These are phyloP conservation scores for Peronosclerospora sorghi DNA, from an alignment of 352 stramenopile species.

Conservation along the genomic window DNA sequence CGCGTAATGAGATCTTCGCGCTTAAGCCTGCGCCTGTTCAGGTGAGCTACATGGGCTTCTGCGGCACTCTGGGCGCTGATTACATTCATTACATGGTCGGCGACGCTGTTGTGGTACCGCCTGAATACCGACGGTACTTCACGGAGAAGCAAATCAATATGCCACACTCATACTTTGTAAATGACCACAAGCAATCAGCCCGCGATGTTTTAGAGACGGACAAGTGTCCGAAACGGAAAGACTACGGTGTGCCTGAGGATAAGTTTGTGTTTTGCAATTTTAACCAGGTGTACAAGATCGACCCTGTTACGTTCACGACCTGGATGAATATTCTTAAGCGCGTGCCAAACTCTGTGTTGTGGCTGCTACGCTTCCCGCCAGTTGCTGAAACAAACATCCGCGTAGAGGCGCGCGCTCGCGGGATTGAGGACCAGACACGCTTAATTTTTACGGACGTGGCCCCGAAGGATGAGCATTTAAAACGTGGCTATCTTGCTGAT, in stretches of 20 bases:
- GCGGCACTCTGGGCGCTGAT: conserved; percentile 82
- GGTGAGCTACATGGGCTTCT: conserved; percentile 87
- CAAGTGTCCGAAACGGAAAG: conserved; percentile 60
- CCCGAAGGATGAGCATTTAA: conserved; percentile 86
- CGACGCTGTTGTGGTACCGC: conserved; percentile 71
- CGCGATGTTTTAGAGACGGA: conserved; percentile 67
- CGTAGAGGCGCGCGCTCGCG: conserved; percentile 60
- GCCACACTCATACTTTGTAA: conserved; percentile 89
- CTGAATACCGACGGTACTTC: conserved; percentile 53
- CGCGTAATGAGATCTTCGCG: conserved; percentile 90
- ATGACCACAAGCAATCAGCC: conserved; percentile 86
- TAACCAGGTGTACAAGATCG: conserved; percentile 93
- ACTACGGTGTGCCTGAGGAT: conserved; percentile 87
- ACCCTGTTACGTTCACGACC: conserved; percentile 80
- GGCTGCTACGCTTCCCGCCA: conserved; percentile 82
- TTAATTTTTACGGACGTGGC: conserved; percentile 82
- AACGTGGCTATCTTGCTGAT: conserved; percentile 80
- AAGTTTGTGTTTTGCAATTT: conserved; percentile 93
- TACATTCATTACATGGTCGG: conserved; percentile 91
- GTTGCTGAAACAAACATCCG: conserved; percentile 80
- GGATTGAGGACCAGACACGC: conserved; percentile 46
- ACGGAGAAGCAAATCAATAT: conserved; percentile 87
- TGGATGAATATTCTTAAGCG: conserved; percentile 91
- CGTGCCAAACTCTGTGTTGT: conserved; percentile 86
- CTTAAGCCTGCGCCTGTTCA: conserved; percentile 84